Conservation (phyloP, 306 rosid genomes). For the Pueraria montana region DNA sequence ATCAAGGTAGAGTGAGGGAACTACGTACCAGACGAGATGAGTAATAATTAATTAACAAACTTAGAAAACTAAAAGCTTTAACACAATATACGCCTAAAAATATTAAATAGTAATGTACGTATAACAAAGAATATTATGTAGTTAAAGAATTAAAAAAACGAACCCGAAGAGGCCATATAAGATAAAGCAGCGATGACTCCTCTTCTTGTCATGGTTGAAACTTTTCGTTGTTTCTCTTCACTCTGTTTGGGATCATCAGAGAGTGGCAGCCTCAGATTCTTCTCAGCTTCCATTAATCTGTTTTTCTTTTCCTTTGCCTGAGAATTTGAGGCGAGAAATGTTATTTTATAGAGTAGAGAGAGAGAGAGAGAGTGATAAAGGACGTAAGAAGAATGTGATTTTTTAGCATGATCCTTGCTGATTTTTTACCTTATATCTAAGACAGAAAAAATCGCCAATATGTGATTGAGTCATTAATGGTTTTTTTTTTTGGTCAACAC, state of each 20-base stretch:
- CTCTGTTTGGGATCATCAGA: slow-evolving; percentile 31
- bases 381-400: background rate
- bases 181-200: slow-evolving; percentile 77
- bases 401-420: background rate
- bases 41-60: no score
- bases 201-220: slow-evolving; percentile 60
- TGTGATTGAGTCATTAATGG: background rate
- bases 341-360: background rate
- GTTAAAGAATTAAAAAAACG: background rate
- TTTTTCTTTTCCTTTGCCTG: background rate
- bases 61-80: background rate
- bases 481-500: background rate
- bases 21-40: background rate
- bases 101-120: background rate
- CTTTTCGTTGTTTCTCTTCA: slow-evolving; percentile 47
- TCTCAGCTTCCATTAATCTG: background rate
- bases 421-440: background rate
- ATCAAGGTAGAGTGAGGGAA: background rate
- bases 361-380: background rate
- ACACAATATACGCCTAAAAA: background rate
- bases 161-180: slow-evolving; percentile 80
- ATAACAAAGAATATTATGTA: background rate
- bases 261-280: slow-evolving; percentile 44
- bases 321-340: background rate
- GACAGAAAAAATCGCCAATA: background rate